Evolutionary conservation across 2,329 filamentous ascomycete species (phyloP).

Genomic region (Fusarium aywerte): DNA sequence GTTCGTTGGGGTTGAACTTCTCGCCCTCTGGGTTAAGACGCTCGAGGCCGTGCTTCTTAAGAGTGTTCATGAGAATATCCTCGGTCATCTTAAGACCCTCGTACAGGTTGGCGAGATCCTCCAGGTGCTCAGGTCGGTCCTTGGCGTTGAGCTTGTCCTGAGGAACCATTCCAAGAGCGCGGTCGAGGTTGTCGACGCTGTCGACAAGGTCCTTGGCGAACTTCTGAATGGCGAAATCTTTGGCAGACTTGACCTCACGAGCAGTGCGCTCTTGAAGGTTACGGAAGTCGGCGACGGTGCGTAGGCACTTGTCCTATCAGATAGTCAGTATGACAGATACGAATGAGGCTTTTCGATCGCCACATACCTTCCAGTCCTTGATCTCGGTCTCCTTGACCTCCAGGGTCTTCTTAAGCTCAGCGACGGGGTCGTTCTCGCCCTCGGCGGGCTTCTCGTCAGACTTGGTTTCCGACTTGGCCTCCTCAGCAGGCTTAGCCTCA

Average conservation of each 20-base stretch:
- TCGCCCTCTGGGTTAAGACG: conserved; percentile 84
- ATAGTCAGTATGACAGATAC: conserved; percentile 14
- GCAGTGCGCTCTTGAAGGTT: conserved; percentile 96
- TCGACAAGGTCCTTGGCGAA: conserved; percentile 97
- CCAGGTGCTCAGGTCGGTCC: conserved; percentile 63
- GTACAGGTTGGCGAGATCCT: conserved; percentile 83
- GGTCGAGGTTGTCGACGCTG: conserved; percentile 96
- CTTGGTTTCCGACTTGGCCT: conserved; percentile 46
- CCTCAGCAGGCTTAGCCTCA: conserved; percentile 46
- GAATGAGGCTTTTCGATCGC: background rate
- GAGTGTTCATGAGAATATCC: conserved; percentile 82
- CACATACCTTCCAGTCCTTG: conserved; percentile 83
- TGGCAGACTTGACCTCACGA: conserved; percentile 87
- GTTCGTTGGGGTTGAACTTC: conserved; percentile 95
- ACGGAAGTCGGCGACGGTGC: conserved; percentile 94
- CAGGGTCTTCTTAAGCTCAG: conserved; percentile 62
- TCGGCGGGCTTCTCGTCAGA: conserved; percentile 45
- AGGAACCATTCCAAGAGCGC: conserved; percentile 83
- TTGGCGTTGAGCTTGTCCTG: conserved; percentile 72
- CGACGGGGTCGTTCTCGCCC: conserved; percentile 52
- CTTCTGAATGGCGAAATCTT: conserved; percentile 93
- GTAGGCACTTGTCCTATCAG: conserved; percentile 88
- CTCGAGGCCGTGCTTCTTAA: conserved; percentile 95
- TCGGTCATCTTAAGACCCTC: conserved; percentile 97
- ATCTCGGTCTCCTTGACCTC: conserved; percentile 64